phyloP scores from a whole-genome alignment of 2,329 filamentous ascomycete species.

The Fusarium burgessii region DNA sequence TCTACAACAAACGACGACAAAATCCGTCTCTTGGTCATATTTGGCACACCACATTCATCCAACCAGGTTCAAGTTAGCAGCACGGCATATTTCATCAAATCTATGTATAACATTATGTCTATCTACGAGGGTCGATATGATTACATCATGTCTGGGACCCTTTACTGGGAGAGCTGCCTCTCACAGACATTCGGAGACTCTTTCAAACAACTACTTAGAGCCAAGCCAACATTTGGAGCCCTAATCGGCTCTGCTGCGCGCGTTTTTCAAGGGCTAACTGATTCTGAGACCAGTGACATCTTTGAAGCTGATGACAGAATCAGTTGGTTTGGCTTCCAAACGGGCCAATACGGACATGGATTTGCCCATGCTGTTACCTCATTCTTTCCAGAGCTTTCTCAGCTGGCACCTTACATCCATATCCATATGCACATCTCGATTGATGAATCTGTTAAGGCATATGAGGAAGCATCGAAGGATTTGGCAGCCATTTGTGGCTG shows the following conservation, averaged over 20 bases:
- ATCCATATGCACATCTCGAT: fast-evolving
- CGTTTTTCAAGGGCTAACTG: fast-evolving
- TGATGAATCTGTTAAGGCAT: not conserved
- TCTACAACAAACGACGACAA: fast-evolving
- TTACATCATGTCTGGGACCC: fast-evolving
- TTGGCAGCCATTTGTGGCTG: not conserved
- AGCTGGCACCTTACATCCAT: fast-evolving
- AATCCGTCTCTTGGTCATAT: fast-evolving
- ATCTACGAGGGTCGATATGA: not conserved
- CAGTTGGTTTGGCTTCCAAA: not conserved
- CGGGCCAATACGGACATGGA: not conserved
- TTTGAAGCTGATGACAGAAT: fast-evolving
- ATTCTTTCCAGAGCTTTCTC: not conserved
- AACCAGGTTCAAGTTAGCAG: not conserved
- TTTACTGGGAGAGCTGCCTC: fast-evolving
- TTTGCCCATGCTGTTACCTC: fast-evolving
- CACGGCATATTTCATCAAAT: fast-evolving
- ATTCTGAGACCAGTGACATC: fast-evolving
- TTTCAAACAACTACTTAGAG: fast-evolving
- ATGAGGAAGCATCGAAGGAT: fast-evolving
- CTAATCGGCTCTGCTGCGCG: fast-evolving
- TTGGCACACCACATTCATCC: fast-evolving
- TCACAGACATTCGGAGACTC: fast-evolving
- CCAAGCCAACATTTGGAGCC: fast-evolving
- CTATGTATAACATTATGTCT: fast-evolving